Evolutionary conservation across 2,329 filamentous ascomycete species (phyloP).

Genomic region (Ambrosiella beaveri): DNA sequence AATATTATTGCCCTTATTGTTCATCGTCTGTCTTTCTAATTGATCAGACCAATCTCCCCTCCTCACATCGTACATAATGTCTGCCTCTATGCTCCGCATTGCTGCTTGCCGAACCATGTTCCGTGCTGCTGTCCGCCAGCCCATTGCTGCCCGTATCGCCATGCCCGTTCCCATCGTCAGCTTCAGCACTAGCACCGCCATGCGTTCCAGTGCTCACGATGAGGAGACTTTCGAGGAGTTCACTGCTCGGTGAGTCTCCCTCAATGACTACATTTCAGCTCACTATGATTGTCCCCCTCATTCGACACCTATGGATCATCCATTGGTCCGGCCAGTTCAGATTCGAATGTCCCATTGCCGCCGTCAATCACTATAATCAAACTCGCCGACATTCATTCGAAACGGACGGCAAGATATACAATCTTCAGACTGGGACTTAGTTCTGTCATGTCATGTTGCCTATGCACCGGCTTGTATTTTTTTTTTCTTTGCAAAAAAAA

Average conservation of each 20-base stretch:
- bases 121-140: conserved; percentile 44
- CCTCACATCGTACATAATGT: conserved; percentile 29
- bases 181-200: conserved; percentile 44
- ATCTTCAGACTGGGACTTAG: too few species aligned
- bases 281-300: too few species aligned
- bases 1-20: conserved; percentile 4
- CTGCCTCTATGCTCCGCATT: conserved; percentile 52
- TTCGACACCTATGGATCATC: too few species aligned
- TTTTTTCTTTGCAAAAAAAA: not conserved
- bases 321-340: too few species aligned
- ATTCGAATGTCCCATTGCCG: too few species aligned
- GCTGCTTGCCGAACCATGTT: conserved; percentile 48
- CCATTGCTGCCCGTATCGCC: conserved; percentile 37
- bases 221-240: conserved; percentile 99
- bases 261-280: not conserved
- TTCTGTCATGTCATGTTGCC: conserved; percentile 3
- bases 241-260: conserved; percentile 56
- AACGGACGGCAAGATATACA: too few species aligned
- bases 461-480: not conserved
- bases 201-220: conserved; percentile 45
- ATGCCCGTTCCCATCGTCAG: conserved; percentile 29
- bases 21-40: not conserved
- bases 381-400: too few species aligned
- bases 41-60: conserved; percentile 15
- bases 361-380: too few species aligned